phyloP scores from a whole-genome alignment of 352 stramenopile genomes.

The Pythium scleroteichum region DNA sequence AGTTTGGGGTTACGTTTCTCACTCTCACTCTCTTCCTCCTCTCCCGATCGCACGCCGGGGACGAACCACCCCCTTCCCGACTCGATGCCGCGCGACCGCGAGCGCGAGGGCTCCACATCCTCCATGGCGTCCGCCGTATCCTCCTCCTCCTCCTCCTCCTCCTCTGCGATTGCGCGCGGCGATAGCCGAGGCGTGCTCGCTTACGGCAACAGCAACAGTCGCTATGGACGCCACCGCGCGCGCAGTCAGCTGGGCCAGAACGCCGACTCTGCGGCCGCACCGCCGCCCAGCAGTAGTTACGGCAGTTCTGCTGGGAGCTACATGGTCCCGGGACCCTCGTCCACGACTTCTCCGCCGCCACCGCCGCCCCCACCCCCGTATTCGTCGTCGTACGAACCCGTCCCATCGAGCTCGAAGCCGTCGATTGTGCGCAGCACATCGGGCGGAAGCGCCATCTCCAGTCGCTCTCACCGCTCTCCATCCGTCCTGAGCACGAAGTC shows the following conservation, averaged over 20 bases:
- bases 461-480: conserved; percentile 21
- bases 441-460: conserved; percentile 13
- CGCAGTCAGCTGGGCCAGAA: conserved; percentile 28
- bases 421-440: conserved; percentile 24
- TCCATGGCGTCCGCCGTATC: conserved; percentile 16
- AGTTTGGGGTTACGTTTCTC: conserved; percentile 9
- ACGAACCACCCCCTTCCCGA: background rate
- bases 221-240: conserved; percentile 28
- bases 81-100: conserved; percentile 18
- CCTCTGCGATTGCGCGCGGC: background rate
- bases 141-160: conserved; percentile 14
- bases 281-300: conserved; percentile 9
- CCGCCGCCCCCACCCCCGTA: conserved; percentile 24
- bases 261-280: conserved; percentile 2
- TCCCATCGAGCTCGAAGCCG: conserved; percentile 19
- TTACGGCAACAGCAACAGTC: conserved; percentile 28
- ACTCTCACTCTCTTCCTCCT: conserved; percentile 1
- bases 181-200: conserved; percentile 10
- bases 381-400: conserved; percentile 18
- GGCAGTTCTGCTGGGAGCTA: background rate
- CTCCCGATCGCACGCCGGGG: background rate
- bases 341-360: conserved; percentile 14
- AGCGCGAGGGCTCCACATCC: conserved; percentile 20
- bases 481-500: conserved; percentile 2
- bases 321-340: conserved; percentile 3